phyloP scores from a whole-genome alignment of 768 basidiomycete genomes.

The Kwoniella newhampshirensis region DNA sequence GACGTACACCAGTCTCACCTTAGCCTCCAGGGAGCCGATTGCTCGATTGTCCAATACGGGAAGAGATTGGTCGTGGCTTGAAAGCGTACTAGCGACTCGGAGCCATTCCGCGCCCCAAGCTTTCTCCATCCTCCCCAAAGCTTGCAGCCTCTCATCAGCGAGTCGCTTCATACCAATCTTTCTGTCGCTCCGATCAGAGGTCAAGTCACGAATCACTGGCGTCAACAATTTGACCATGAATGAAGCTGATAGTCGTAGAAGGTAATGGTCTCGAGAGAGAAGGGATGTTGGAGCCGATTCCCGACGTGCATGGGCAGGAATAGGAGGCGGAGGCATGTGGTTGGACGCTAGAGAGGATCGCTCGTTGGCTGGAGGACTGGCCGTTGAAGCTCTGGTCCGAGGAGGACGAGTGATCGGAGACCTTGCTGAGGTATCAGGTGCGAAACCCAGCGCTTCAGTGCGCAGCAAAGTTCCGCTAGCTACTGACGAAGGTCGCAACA shows the following conservation, averaged over 20 bases:
- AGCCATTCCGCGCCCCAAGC: slow-evolving; percentile 70
- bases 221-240: slow-evolving; percentile 39
- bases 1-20: slow-evolving; percentile 34
- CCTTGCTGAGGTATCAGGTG: not conserved
- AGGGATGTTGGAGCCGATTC: slow-evolving; percentile 12
- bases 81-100: slow-evolving; percentile 24
- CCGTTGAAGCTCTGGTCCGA: slow-evolving; percentile 3
- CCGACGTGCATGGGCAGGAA: slow-evolving; percentile 7
- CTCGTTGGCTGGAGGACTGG: not conserved
- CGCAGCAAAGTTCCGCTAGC: not conserved
- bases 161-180: slow-evolving; percentile 23
- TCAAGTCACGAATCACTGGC: slow-evolving; percentile 30
- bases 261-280: slow-evolving; percentile 40
- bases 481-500: not conserved
- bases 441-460: not conserved
- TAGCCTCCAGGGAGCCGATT: slow-evolving; percentile 56
- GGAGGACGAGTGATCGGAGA: not conserved
- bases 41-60: not conserved
- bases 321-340: slow-evolving; percentile 13
- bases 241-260: slow-evolving; percentile 39
- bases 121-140: slow-evolving; percentile 67
- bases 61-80: slow-evolving; percentile 1
- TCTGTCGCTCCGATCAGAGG: slow-evolving; percentile 26
- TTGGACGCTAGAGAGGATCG: not conserved
- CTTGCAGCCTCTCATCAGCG: slow-evolving; percentile 66